Evolutionary conservation across 108 stramenopile genomes (phyloP), one percentile per base, ranked within the genome.

Genomic region (Pseudonitzschia delicatissima): DNA sequence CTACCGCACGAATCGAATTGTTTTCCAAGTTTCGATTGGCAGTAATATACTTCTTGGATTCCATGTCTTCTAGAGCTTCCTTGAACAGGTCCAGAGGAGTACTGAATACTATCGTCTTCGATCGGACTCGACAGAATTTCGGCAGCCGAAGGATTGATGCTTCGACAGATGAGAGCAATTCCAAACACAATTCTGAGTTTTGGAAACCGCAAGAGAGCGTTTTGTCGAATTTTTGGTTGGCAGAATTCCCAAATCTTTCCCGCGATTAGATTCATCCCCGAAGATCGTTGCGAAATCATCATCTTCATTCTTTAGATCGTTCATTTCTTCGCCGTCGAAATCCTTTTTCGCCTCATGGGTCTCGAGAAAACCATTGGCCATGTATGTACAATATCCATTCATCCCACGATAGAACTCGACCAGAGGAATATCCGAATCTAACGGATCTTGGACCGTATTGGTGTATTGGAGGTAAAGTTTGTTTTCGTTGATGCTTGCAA

Each of bases 1-100:
- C 65, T 23, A 49, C 68, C 25, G 51, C 68, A 5, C 40, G 29
- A 8, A 76, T 34, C 1, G 58, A 5, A 31, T 45, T 45, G 39
- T 66, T 49, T 2, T 48, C 47, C 20, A 48, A 48, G 17, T 63
- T 37, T 11, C 20, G 25, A n/a, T 68, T 55, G 12, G 21, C 13
- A 31, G 53, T 55, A 5, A 29, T 31, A 13, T 21, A 32, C 5
- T 35, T 59, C 32, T 42, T 42, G 6, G 21, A 33, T 64, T 80
- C 79, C 62, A 80, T 21, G 33, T 80, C 47, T 42, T 72, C 70
- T 5, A 73, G 55, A 5, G 66, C 51, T 32, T 59, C 6, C n/a
- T 68, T 55, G 27, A 80, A 45, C 18, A 71, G 59, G 44, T 80
- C 55, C 9, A 80, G 42, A n/a, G 73, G 73, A 8, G 73, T 67